phyloP scores from a whole-genome alignment of 2,329 filamentous ascomycete genomes.

The Chaetoscypha palmicola region DNA sequence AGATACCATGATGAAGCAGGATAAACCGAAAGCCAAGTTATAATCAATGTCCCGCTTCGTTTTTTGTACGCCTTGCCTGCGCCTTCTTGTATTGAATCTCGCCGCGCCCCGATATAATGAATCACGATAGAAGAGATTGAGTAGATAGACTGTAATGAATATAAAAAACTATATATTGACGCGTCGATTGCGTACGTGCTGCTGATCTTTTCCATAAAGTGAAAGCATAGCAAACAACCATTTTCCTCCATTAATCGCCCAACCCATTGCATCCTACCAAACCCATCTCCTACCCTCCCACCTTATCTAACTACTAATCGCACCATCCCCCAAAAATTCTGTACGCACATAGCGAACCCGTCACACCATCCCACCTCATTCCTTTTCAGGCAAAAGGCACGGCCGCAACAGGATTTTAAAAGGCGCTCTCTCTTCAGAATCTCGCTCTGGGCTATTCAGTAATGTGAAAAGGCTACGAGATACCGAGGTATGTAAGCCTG shows the following conservation, averaged over 20 bases:
- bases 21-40: slow-evolving; percentile 47
- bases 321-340: slow-evolving; percentile 7
- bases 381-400: slow-evolving; percentile 25
- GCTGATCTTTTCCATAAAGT: too few relatives aligned
- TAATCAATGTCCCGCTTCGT: too few relatives aligned
- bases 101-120: too few relatives aligned
- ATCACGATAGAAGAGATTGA: too few relatives aligned
- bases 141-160: too few relatives aligned
- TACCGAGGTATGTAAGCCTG: slow-evolving; percentile 23
- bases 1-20: slow-evolving; percentile 72
- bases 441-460: slow-evolving; percentile 25
- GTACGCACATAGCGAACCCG: slow-evolving; percentile 30
- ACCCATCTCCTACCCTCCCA: not conserved
- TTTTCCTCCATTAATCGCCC: too few relatives aligned
- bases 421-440: slow-evolving; percentile 25
- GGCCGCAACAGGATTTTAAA: slow-evolving; percentile 30
- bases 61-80: too few relatives aligned
- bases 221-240: too few relatives aligned
- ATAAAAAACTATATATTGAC: too few relatives aligned
- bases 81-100: too few relatives aligned
- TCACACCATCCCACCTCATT: slow-evolving; percentile 20
- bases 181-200: too few relatives aligned
- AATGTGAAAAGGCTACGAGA: slow-evolving; percentile 23
- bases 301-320: not conserved
- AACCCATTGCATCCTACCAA: not conserved